Evolutionary conservation across 139 green algal genomes (phyloP), one percentile per base, ranked within the genome.

Genomic region (Chlorella sp.): DNA sequence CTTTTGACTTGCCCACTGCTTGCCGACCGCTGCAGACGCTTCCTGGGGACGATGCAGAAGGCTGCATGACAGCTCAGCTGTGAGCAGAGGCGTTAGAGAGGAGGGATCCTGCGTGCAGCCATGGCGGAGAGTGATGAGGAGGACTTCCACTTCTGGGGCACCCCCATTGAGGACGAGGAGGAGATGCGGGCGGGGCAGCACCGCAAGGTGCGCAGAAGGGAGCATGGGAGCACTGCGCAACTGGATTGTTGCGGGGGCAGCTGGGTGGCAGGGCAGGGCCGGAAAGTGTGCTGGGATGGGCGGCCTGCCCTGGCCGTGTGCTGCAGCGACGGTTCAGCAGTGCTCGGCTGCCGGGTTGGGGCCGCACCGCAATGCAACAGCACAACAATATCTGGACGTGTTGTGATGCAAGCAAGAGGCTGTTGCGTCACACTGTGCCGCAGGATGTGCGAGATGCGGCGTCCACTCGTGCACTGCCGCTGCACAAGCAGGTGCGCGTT

Each of bases 71-170:
- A n/a, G n/a, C n/a, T n/a, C n/a, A 32, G 12, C 7, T 30, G 2
- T 18, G 6, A 30, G 28, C 60, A n/a, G 60, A 67, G 4, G 20
- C 9, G 28, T 30, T 32, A 16, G 25, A 25, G 7, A 9, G 12
- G 12, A 72, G 15, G n/a, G 1, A 15, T 2, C 7, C 26, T 12
- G 16, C 38, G n/a, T n/a, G 23, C 12, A 5, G 70, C 39, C 4
- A 38, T 34, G 28, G 34, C 20, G 34, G 88, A 88, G 2, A 78
- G 74, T 17, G 90, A 94, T 20, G 44, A 90, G 23, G 92, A 95
- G 34, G 91, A 96, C 28, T 97, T 94, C 70, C 62, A 93, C 15
- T 95, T 91, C 72, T 94, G 87, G 28, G 95, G 94, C 16, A 96
- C 92, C 0, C 65, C 89, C 4, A 83, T 98, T 5, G 75, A 93